A percentile compares a stretch with the other conserved stretches of the same genome.
Conservation (phyloP, 345 rosid genomes). For the Schrenkiella parvula region DNA sequence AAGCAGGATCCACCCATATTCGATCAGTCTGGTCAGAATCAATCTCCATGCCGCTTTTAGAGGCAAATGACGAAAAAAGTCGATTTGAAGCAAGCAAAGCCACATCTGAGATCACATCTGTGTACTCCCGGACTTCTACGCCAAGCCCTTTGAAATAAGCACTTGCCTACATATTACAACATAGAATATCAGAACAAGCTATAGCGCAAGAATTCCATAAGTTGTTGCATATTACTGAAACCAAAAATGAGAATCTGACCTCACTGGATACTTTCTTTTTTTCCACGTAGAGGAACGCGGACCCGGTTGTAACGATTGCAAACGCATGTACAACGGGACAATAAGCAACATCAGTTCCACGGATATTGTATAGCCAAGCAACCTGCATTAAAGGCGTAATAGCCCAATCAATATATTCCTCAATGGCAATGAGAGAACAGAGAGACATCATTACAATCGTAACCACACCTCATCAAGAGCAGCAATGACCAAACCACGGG, state of each 20-base stretch:
- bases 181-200: not conserved
- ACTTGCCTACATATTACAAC: slow-evolving; percentile 41
- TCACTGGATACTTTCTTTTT: slow-evolving; percentile 66
- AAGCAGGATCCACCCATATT: slow-evolving; percentile 75
- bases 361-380: slow-evolving; percentile 95
- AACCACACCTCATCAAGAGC: slow-evolving; percentile 79
- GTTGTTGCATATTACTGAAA: not conserved
- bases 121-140: slow-evolving; percentile 70
- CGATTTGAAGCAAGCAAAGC: slow-evolving; percentile 53
- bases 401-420: not conserved
- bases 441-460: not conserved
- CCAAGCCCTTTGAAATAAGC: slow-evolving; percentile 47
- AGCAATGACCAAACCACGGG: slow-evolving; percentile 63
- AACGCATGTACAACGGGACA: slow-evolving; percentile 95
- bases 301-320: slow-evolving; percentile 62
- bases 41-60: slow-evolving; percentile 13
- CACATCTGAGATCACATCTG: slow-evolving; percentile 64
- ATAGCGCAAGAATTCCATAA: not conserved
- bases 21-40: slow-evolving; percentile 39
- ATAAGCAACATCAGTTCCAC: slow-evolving; percentile 86
- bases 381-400: slow-evolving; percentile 49
- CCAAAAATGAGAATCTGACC: slow-evolving; percentile 36
- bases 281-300: slow-evolving; percentile 79
- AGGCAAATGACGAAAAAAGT: slow-evolving; percentile 41
- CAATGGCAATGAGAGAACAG: not conserved